Conservation (phyloP, 2,329 filamentous ascomycete genomes). For the Cyclaneusma minus region DNA sequence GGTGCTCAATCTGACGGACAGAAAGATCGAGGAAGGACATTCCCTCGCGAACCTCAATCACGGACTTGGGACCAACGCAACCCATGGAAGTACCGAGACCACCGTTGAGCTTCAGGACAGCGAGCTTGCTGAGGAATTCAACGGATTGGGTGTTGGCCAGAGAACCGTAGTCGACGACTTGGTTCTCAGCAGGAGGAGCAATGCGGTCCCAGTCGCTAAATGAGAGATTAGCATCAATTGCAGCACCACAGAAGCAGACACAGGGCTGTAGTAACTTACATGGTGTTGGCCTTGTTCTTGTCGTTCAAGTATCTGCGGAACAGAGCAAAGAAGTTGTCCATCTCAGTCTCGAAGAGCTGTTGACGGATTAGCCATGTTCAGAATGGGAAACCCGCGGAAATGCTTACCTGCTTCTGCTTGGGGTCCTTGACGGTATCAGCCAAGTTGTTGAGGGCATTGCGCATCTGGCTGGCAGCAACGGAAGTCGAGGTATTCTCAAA, state of each 20-base stretch:
- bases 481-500: constrained; percentile 99
- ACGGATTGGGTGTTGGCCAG: constrained; percentile 82
- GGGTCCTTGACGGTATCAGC: constrained; percentile 79
- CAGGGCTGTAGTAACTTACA: constrained; percentile 33
- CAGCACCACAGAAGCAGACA: not conserved
- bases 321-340: constrained; percentile 99
- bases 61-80: constrained; percentile 96
- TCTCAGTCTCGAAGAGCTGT: constrained; percentile 92
- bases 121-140: constrained; percentile 90
- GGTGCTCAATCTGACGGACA: constrained; percentile 95
- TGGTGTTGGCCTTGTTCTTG: constrained; percentile 91
- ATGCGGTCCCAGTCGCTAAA: constrained; percentile 90
- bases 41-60: constrained; percentile 98
- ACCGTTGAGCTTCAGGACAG: constrained; percentile 97
- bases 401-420: constrained; percentile 62
- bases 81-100: constrained; percentile 99
- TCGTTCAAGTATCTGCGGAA: constrained; percentile 98
- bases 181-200: constrained; percentile 76
- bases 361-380: constrained; percentile 6
- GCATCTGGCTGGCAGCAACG: constrained; percentile 96
- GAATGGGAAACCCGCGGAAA: not conserved
- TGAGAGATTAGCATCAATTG: constrained; percentile 8
- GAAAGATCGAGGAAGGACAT: constrained; percentile 99
- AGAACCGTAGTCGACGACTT: constrained; percentile 90
- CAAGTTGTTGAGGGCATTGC: constrained; percentile 87